A percentile compares a stretch with the other conserved stretches of the same genome.
Conservation (phyloP, 352 stramenopile species). For the Phytophthora sojae region DNA sequence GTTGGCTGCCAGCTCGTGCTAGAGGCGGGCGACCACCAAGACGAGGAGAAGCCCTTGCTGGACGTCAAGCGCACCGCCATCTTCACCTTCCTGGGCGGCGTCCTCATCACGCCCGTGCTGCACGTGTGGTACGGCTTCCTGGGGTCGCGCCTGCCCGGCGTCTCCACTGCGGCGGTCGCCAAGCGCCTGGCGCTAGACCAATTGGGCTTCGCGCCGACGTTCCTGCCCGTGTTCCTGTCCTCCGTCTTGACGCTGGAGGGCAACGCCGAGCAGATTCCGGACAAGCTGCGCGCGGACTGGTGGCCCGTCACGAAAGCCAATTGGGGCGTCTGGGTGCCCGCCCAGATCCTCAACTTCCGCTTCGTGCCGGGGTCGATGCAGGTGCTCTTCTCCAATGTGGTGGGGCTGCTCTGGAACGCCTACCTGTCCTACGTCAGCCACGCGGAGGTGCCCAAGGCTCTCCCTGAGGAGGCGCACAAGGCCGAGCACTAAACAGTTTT, state of each 20-base stretch:
- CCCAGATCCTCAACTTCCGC: conserved; percentile 84
- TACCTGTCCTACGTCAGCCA: conserved; percentile 87
- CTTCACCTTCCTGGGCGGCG: conserved; percentile 76
- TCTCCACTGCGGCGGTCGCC: conserved; percentile 43
- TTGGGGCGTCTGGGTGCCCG: conserved; percentile 84
- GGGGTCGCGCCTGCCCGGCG: conserved; percentile 43
- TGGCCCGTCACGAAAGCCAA: conserved; percentile 81
- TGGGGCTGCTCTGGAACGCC: conserved; percentile 86
- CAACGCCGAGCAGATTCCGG: conserved; percentile 51
- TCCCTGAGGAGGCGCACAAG: conserved; percentile 9
- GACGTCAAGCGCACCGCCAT: conserved; percentile 61
- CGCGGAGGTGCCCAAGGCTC: conserved; percentile 25
- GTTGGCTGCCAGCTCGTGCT: conserved; percentile 75
- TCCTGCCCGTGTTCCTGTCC: conserved; percentile 80
- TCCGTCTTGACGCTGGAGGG: conserved; percentile 73
- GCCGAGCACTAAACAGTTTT: conserved; percentile 9
- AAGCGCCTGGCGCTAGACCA: conserved; percentile 84
- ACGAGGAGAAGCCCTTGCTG: conserved; percentile 15
- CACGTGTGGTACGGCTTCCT: conserved; percentile 85
- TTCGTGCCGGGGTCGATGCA: conserved; percentile 80
- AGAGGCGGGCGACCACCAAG: conserved; percentile 20
- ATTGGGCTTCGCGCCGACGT: conserved; percentile 76
- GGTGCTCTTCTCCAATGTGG: conserved; percentile 86
- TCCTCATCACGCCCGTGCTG: conserved; percentile 75
- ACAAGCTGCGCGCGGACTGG: conserved; percentile 80